A percentile compares a stretch with the other conserved stretches of the same genome.
phyloP scores from a whole-genome alignment of 2,329 filamentous ascomycete genomes.

The Aspergillus texensis region DNA sequence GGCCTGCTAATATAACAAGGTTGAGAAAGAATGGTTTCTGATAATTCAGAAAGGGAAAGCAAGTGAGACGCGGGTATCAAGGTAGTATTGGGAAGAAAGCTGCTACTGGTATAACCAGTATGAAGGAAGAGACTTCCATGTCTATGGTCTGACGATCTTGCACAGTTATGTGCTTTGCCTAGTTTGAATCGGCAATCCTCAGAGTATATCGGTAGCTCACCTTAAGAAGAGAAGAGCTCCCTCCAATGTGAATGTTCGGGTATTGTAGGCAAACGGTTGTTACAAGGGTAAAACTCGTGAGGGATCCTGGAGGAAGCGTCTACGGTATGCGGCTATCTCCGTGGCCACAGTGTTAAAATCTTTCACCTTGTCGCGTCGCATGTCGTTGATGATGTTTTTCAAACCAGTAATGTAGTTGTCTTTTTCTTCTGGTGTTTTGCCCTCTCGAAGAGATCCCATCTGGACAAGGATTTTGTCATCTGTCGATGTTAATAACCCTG shows the following conservation, averaged over 20 bases:
- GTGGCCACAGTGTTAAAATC: conserved; percentile 52
- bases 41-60: conserved; percentile 10
- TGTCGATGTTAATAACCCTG: conserved; percentile 43
- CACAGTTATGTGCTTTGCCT: conserved; percentile 7
- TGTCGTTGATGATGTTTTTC: conserved; percentile 52
- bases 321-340: conserved; percentile 55
- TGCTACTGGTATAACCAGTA: conserved; percentile 14
- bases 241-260: conserved; percentile 7
- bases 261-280: conserved; percentile 20
- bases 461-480: conserved; percentile 56
- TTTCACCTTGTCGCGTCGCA: conserved; percentile 53
- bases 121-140: conserved; percentile 4
- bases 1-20: conserved; percentile 18
- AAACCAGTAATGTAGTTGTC: conserved; percentile 49
- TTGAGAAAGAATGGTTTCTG: conserved; percentile 9
- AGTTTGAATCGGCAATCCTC: conserved; percentile 1
- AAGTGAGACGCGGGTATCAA: conserved; percentile 15
- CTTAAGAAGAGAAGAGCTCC: conserved; percentile 17
- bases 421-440: conserved; percentile 48
- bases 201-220: conserved; percentile 24
- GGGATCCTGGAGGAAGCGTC: conserved; percentile 51
- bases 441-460: conserved; percentile 51
- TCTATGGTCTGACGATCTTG: neutral
- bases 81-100: conserved; percentile 2
- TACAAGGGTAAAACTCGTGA: conserved; percentile 51